Evolutionary conservation across 345 rosid genomes (phyloP), one percentile per base, ranked within the genome.

Genomic region (Salix brachista): DNA sequence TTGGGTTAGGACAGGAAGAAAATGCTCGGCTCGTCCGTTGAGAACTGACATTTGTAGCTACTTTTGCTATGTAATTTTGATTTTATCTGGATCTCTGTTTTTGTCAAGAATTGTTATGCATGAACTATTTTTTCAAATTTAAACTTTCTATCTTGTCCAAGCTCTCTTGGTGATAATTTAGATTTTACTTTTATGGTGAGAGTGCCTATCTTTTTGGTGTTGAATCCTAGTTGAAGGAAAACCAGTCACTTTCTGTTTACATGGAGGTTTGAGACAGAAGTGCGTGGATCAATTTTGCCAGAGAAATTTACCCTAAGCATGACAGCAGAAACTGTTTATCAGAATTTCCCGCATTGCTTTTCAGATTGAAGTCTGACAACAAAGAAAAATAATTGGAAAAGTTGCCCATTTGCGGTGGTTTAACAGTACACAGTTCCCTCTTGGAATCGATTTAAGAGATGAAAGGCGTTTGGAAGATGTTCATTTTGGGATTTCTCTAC

Each of bases 291-390:
- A 18, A 19, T 52, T 52, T 52, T 18, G 21, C 8, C 8, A 46
- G 52, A 46, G 52, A 46, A 46, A 46, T 18, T 18, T 2, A 52
- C 58, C 58, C 58, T 19, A 6, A 19, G 58, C 58, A 19, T 7
- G 8, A 52, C 58, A 6, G 58, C 10, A 52, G 58, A 52, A 52
- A 52, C 11, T 52, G 5, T 8, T 52, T 6, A 19, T 10, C 44
- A 41, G 44, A 41, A 41, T 41, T 41, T 10, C n/a, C n/a, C n/a
- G n/a, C n/a, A n/a, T n/a, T 14, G 26, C 73, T 21, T 17, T 78
- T 72, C 87, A 95, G 98, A 95, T 85, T 52, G 97, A 95, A 86
- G 99, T 95, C 78, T 98, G 97, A 64, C 99, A 91, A 77, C n/a
- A 98, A 95, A 90, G 97, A 93, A 70, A 95, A 89, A n/a, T n/a